Evolutionary conservation across 2,329 filamentous ascomycete species (phyloP), one percentile per base, ranked within the genome.

Genomic region (Bisporella sp.): DNA sequence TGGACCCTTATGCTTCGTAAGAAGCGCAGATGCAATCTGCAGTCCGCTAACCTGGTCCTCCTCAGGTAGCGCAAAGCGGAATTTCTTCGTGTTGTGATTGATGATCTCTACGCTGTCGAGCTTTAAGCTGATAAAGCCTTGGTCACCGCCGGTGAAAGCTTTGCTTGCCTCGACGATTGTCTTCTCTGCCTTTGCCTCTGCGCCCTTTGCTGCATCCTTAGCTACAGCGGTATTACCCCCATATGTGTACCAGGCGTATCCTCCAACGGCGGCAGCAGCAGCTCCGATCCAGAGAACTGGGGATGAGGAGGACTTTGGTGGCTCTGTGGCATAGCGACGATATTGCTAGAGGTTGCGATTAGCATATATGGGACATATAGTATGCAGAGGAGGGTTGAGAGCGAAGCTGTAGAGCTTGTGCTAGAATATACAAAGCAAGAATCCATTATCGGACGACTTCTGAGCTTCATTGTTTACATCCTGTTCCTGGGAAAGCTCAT

Each of bases 81-180:
- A 77, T 62, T 81, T 84, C 82, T 97, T 97, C 62, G 90, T 95
- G 77, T 97, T 97, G 78, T 91, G 87, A 76, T 89, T 96, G 73
- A 96, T 71, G 43, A 76, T 72, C 72, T 95, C 86, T 46, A 90
- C 79, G 50, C 85, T 82, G 50, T 89, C 81, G 50, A 97, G 77
- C 72, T 87, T 84, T 60, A 97, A 78, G 55, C 82, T 83, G 57
- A 96, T 69, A 72, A 90, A 97, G 59, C 89, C 91, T 71, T 96
- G 90, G 55, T 95, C 89, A 58, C 89, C 89, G 59, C 92, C 91
- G 33, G 79, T 87, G 69, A 97, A 85, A 32, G 57, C 65, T 49
- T 68, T 68, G 35, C 66, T 69, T 41, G 70, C 50, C 30, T 64
- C 62, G 47, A 56, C 56, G 40, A 68, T 66, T n/a, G 54, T 53